These are phyloP conservation scores for Cryptosporidium baileyi DNA, from an alignment of 169 alveolate genomes.

Conservation along the genomic window DNA sequence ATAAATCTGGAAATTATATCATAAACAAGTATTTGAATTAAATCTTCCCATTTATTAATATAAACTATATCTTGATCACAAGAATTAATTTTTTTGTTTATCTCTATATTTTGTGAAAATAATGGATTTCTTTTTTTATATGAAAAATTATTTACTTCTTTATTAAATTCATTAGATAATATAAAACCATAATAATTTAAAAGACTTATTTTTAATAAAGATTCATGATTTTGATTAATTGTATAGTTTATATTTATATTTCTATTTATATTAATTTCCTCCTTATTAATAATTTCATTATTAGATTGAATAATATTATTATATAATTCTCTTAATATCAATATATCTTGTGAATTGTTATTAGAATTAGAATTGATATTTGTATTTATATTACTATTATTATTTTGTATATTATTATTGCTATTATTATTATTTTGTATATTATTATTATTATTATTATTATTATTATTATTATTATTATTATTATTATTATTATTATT, in stretches of 20 bases:
- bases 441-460: neutral
- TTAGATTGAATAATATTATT: slow-evolving; percentile 22
- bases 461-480: neutral
- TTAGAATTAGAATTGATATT: too few relatives aligned
- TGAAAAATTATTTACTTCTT: neutral
- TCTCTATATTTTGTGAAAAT: neutral
- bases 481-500: neutral
- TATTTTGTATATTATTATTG: neutral
- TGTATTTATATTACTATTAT: neutral
- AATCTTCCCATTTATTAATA: slow-evolving; percentile 44
- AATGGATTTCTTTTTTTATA: neutral
- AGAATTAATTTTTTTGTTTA: neutral
- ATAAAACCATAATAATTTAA: slow-evolving; percentile 34
- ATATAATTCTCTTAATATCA: neutral
- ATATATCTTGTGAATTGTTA: neutral
- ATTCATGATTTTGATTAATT: slow-evolving; percentile 12
- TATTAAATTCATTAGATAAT: neutral
- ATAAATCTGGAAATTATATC: slow-evolving; percentile 35
- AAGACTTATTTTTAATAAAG: slow-evolving; percentile 13
- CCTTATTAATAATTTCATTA: neutral
- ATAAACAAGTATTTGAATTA: slow-evolving; percentile 17
- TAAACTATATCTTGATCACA: slow-evolving; percentile 30
- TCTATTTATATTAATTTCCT: neutral
- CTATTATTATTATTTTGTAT: neutral
- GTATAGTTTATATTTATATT: neutral